A percentile compares a stretch with the other conserved stretches of the same genome.
Evolutionary conservation across 2,329 filamentous ascomycete species (phyloP).

Genomic region (Huntiella omanensis): DNA sequence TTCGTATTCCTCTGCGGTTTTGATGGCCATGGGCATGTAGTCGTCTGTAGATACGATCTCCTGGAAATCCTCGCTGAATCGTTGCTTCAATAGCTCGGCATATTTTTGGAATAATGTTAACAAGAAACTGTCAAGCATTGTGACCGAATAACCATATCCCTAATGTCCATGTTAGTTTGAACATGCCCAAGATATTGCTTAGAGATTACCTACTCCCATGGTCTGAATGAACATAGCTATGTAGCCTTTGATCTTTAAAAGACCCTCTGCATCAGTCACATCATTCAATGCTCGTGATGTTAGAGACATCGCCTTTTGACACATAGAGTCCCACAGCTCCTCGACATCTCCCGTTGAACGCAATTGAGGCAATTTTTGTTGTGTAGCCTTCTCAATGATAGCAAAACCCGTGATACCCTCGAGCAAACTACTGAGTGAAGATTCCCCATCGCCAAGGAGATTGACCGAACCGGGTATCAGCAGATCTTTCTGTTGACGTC

Average conservation of each 20-base stretch:
- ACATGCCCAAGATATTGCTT: neutral
- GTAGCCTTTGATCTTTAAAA: slow-evolving; percentile 88
- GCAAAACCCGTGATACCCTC: slow-evolving; percentile 93
- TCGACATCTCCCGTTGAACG: slow-evolving; percentile 75
- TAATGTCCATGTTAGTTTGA: slow-evolving; percentile 18
- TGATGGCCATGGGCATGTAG: slow-evolving; percentile 99
- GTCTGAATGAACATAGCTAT: slow-evolving; percentile 93
- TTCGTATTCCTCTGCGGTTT: slow-evolving; percentile 75
- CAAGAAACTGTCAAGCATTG: slow-evolving; percentile 63
- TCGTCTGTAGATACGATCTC: slow-evolving; percentile 87
- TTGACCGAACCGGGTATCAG: slow-evolving; percentile 60
- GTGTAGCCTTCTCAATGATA: slow-evolving; percentile 87
- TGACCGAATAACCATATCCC: slow-evolving; percentile 80
- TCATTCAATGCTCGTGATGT: slow-evolving; percentile 62
- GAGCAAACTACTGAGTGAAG: slow-evolving; percentile 70
- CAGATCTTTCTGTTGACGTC: slow-evolving; percentile 79
- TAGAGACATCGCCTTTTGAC: slow-evolving; percentile 63
- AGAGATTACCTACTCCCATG: slow-evolving; percentile 53
- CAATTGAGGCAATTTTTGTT: slow-evolving; percentile 68
- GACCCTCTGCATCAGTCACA: slow-evolving; percentile 71
- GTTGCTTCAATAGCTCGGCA: slow-evolving; percentile 69
- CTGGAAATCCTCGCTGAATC: slow-evolving; percentile 91
- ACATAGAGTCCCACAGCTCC: slow-evolving; percentile 97
- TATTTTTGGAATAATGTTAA: slow-evolving; percentile 89
- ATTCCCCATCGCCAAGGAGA: slow-evolving; percentile 64